phyloP scores from a whole-genome alignment of 1,284 basidiomycete species.

The Moesziomyces parantarcticus region DNA sequence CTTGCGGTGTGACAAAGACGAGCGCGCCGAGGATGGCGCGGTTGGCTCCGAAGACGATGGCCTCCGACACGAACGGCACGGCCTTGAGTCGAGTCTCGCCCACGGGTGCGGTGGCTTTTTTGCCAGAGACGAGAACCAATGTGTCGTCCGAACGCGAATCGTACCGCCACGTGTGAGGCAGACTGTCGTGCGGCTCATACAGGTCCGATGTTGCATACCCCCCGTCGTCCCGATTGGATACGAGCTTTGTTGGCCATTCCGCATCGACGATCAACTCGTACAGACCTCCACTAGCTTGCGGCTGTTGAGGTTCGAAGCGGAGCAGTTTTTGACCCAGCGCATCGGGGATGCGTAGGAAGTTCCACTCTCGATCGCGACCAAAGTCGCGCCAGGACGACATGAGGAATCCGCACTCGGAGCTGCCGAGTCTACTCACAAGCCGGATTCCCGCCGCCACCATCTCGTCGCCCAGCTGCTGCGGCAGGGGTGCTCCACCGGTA shows the following conservation, averaged over 20 bases:
- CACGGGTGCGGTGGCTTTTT: constrained; percentile 39
- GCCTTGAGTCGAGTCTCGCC: constrained; percentile 43
- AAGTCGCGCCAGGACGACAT: constrained; percentile 73
- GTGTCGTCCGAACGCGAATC: constrained; percentile 49
- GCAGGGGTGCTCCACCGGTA: constrained; percentile 69
- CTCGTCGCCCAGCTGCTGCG: constrained; percentile 73
- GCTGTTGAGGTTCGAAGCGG: constrained; percentile 32
- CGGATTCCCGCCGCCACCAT: constrained; percentile 73
- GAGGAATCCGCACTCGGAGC: constrained; percentile 70
- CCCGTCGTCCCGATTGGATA: constrained; percentile 48
- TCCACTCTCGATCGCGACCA: constrained; percentile 74
- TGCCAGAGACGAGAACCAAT: constrained; percentile 54
- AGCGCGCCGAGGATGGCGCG: constrained; percentile 52
- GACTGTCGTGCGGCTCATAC: constrained; percentile 19
- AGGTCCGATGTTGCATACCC: constrained; percentile 53
- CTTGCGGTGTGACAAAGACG: constrained; percentile 34
- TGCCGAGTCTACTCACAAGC: constrained; percentile 74
- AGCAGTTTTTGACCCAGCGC: constrained; percentile 30
- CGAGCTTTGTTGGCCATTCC: constrained; percentile 55
- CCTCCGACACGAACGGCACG: constrained; percentile 28
- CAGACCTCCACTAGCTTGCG: constrained; percentile 4
- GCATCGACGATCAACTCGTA: constrained; percentile 47
- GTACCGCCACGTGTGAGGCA: constrained; percentile 43
- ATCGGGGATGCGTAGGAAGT: constrained; percentile 72
- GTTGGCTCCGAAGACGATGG: constrained; percentile 56